phyloP scores from a whole-genome alignment of 2,329 filamentous ascomycete genomes.

The Paracamarosporium sp. region DNA sequence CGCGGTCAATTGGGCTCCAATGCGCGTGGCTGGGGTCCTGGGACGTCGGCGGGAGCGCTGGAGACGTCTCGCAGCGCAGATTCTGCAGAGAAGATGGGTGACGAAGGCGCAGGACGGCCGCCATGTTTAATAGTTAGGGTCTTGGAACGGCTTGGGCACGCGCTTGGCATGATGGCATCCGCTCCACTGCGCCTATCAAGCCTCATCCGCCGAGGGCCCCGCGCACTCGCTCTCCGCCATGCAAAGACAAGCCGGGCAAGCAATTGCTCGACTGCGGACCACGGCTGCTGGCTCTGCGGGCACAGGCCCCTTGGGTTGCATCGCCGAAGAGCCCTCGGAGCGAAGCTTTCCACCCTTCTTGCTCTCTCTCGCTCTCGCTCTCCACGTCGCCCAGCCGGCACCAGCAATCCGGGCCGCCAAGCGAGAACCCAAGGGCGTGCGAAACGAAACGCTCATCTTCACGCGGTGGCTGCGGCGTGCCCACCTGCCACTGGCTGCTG shows the following conservation, averaged over 20 bases:
- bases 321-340: background rate
- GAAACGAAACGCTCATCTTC: background rate
- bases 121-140: constrained; percentile 20
- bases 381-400: constrained; percentile 2
- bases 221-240: background rate
- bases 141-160: constrained; percentile 8
- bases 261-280: background rate
- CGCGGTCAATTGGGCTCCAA: constrained; percentile 24
- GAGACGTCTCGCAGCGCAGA: constrained; percentile 8
- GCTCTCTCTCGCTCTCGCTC: too few relatives aligned
- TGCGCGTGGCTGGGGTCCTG: constrained; percentile 14
- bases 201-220: background rate
- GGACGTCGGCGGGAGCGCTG: constrained; percentile 2
- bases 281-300: background rate
- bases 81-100: background rate
- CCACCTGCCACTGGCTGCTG: background rate
- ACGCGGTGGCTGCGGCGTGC: background rate
- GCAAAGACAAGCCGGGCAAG: background rate
- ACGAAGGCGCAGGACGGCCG: constrained; percentile 1
- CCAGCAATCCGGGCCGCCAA: background rate
- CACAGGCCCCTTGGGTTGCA: background rate
- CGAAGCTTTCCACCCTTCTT: too few relatives aligned
- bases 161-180: constrained; percentile 19
- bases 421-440: background rate
- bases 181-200: background rate